phyloP scores from a whole-genome alignment of 345 rosid species.

The Syzygium aromaticum region DNA sequence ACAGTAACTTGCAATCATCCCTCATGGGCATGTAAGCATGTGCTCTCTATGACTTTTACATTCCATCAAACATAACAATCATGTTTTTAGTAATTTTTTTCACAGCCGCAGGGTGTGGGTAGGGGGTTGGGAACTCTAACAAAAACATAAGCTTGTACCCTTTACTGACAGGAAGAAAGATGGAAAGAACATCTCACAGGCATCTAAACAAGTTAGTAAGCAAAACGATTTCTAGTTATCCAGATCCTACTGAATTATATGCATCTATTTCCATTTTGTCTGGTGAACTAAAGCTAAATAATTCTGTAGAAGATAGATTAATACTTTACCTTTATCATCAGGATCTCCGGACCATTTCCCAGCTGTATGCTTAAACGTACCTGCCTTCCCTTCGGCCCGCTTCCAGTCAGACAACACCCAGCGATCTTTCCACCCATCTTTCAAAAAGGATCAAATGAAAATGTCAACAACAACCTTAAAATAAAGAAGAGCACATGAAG shows the following conservation, averaged over 20 bases:
- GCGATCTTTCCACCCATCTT: conserved; percentile 89
- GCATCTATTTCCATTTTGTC: neutral
- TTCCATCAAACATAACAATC: neutral
- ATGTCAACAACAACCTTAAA: neutral
- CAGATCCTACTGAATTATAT: neutral
- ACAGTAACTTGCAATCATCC: neutral
- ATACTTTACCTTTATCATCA: conserved; percentile 50
- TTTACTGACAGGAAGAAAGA: neutral
- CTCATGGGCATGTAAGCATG: neutral
- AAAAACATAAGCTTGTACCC: neutral
- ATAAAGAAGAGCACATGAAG: neutral
- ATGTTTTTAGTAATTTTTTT: neutral
- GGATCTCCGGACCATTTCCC: conserved; percentile 86
- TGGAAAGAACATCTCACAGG: neutral
- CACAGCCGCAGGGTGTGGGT: neutral
- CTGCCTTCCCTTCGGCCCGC: conserved; percentile 77
- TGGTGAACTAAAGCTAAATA: neutral
- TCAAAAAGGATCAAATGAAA: neutral
- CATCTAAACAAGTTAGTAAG: neutral
- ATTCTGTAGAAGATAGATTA: neutral
- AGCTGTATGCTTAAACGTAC: conserved; percentile 69
- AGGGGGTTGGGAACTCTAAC: neutral
- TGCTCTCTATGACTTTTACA: neutral
- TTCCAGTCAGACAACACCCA: conserved; percentile 95
- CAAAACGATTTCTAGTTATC: neutral